Evolutionary conservation across 306 rosid genomes (phyloP), one percentile per base, ranked within the genome.

Genomic region (Psophocarpus tetragonolobus): DNA sequence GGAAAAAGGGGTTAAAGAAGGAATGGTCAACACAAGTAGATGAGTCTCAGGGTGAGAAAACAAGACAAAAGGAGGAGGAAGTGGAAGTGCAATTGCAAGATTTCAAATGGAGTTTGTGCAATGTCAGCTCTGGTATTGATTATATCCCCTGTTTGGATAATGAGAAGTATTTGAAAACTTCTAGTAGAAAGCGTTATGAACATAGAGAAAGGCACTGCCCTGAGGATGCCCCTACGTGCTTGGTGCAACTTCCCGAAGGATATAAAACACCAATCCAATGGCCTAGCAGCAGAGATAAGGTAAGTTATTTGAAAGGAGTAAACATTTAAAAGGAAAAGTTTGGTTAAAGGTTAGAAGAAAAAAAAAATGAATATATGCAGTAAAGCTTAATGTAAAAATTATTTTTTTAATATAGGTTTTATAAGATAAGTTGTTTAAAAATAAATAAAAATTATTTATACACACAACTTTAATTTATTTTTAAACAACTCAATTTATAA

Each of bases 131-230:
- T 0, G 97, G 90, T 15, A 1, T 82, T 3, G 97, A 92, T 81
- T 92, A 75, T 50, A 90, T 92, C 38, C 97, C 97, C 0, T 92
- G 97, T 85, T 84, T 92, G 89, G 97, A 92, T 68, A 92, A 92
- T 72, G 87, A 84, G 70, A 83, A 87, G 60, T 89, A 86, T 12
- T 0, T 92, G 4, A 89, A 44, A 78, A 57, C 87, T 27, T 48
- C 91, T 8, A 83, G 8, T 0, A 90, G 91, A 53, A 82, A 53
- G 13, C 96, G 89, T 83, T 92, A 80, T 71, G 83, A 87, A 82
- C 97, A 92, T 53, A 78, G 97, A 13, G 97, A 92, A 82, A 75
- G 97, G 71, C 97, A 92, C 61, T 92, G 97, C 76, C 96, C 92
- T 2, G 88, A 83, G 77, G 90, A 87, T 53, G 85, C 90, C 8